Base-by-base conservation (phyloP, 805 yeast species). In the Millerozyma miso region DNA sequence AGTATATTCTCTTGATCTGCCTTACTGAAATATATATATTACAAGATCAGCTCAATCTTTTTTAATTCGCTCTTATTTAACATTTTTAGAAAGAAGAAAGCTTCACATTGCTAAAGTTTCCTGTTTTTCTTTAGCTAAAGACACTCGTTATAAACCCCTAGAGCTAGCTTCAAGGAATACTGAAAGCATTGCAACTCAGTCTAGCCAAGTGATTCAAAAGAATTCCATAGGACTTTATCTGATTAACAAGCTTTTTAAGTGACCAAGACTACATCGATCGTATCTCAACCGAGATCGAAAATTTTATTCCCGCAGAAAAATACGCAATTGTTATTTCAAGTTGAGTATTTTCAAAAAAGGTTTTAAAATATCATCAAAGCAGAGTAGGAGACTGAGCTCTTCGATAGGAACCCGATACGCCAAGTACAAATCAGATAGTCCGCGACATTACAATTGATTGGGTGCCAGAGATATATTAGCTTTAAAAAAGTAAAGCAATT, bases 1-100 rank as follows among this genome's bases (percentile, higher is more conserved):
- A 44, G 49, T 46, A 33, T 20, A 34, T 4, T 29, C 40, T 32
- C 32, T n/a, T 37, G 39, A 37, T 37, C 33, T 23, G 8, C 3
- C 17, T n/a, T n/a, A 19, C 19, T 26, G 33, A 19, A 35, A 39
- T 43, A 43, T 33, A 41, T 29, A 42, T 18, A 33, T 31, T 34
- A 38, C 29, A 10, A 10, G 10, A 23, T 23, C 29, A 23, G 29
- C 29, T 7, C 29, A 23, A 10, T 7, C 29, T 23, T 10, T n/a
- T 23, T 10, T 23, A 23, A 10, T 10, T 7, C 29, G 29, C 10
- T 23, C 29, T 6, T 6, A 10, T 23, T 10, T 23, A 7, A 7
- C 10, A 7, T 23, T 23, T 10, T 23, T 7, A 23, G 29, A 18
- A 38, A 37, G 26, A 37, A 46, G 34, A 35, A 31, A 34, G 14